Conservation (phyloP, 2,329 filamentous ascomycete genomes). For the Domatiomyces catenatus region DNA sequence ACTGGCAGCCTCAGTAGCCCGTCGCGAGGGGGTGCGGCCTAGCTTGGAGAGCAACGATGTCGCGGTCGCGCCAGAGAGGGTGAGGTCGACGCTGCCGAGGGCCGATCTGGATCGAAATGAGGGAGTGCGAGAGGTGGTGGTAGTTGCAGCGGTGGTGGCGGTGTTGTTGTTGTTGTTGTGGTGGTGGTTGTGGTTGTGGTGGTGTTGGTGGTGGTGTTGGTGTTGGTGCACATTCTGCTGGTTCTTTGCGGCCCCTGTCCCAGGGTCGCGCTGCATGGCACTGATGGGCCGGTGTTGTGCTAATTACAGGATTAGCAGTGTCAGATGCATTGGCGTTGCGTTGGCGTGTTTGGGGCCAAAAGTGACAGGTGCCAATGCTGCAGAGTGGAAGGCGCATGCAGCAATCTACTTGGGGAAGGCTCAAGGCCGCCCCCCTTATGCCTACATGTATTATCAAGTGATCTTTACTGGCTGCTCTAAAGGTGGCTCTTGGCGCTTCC, state of each 20-base stretch:
- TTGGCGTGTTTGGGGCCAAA: background rate
- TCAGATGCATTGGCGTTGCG: background rate
- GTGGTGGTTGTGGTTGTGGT: no score
- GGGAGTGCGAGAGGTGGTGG: background rate
- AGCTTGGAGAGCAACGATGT: slow-evolving; percentile 15
- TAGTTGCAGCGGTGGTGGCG: no score
- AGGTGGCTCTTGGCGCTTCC: no score
- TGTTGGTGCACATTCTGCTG: background rate
- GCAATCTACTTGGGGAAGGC: no score
- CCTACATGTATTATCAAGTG: no score
- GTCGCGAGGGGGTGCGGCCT: slow-evolving; percentile 14
- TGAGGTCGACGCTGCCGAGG: background rate
- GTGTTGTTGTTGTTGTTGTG: background rate
- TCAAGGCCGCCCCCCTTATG: no score
- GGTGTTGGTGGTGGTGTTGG: background rate
- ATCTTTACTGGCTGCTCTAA: no score
- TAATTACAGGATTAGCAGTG: background rate
- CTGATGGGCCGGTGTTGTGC: background rate
- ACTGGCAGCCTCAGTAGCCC: slow-evolving; percentile 6
- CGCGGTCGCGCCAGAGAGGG: background rate
- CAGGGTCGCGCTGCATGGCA: background rate
- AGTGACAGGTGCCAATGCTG: background rate
- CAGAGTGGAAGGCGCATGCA: no score
- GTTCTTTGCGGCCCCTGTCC: background rate
- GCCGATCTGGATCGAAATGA: background rate